phyloP scores from a whole-genome alignment of 129 eudicot genomes.

The Oenanthe sinensis region DNA sequence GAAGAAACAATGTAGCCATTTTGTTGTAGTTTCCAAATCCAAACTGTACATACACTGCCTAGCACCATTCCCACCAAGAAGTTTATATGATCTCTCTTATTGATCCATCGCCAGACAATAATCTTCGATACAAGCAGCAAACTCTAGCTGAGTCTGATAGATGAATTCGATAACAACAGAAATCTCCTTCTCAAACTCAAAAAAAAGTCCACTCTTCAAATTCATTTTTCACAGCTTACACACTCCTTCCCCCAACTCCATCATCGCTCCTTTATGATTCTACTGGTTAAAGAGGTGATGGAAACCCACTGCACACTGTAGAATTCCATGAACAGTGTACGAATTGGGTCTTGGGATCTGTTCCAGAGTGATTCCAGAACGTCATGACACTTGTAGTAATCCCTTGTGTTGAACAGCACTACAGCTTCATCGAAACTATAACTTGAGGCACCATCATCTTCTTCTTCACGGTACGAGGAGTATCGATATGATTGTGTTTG shows the following conservation, averaged over 20 bases:
- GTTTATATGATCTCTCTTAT: slow-evolving; percentile 80
- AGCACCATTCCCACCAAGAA: slow-evolving; percentile 81
- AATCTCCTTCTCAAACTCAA: slow-evolving; percentile 63
- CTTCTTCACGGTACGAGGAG: slow-evolving; percentile 30
- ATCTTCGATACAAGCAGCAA: slow-evolving; percentile 86
- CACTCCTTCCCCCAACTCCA: slow-evolving; percentile 87
- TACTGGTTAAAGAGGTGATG: too few relatives aligned
- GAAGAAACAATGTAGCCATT: slow-evolving; percentile 38
- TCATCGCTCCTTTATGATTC: slow-evolving; percentile 97
- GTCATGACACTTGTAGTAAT: slow-evolving; percentile 72
- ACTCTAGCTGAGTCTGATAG: slow-evolving; percentile 78
- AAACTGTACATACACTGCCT: slow-evolving; percentile 58
- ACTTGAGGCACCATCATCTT: slow-evolving; percentile 5
- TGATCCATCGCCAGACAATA: slow-evolving; percentile 73
- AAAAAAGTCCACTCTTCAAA: slow-evolving; percentile 62
- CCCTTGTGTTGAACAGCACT: slow-evolving; percentile 55
- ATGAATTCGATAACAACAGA: slow-evolving; percentile 77
- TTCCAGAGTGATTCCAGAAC: slow-evolving; percentile 58
- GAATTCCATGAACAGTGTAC: too few relatives aligned
- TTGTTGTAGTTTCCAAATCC: slow-evolving; percentile 32
- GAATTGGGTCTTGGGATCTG: too few relatives aligned
- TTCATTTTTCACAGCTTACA: slow-evolving; percentile 81
- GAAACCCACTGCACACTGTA: too few relatives aligned
- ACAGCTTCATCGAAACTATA: slow-evolving; percentile 64
- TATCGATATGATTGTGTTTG: slow-evolving; percentile 40